Evolutionary conservation across 768 basidiomycete species (phyloP).

Genomic region (Podaxis carcinomalis): DNA sequence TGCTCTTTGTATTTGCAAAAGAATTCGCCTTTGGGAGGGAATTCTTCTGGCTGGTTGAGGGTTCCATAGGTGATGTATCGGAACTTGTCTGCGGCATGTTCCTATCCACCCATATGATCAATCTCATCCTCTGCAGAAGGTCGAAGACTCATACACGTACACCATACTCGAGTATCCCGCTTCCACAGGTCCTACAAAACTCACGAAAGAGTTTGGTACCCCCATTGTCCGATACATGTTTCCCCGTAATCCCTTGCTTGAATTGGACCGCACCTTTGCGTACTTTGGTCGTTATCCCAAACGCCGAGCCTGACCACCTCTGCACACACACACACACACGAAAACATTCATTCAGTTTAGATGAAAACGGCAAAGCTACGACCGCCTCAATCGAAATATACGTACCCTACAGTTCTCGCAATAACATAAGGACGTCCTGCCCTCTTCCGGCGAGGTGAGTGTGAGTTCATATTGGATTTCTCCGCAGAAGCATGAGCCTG

Average conservation of each 20-base stretch:
- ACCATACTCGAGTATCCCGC: slow-evolving; percentile 16
- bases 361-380: not conserved
- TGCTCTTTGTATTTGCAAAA: slow-evolving; percentile 15
- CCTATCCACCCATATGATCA: slow-evolving; percentile 4
- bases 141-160: slow-evolving; percentile 1
- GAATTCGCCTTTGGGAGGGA: slow-evolving; percentile 17
- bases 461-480: slow-evolving; percentile 13
- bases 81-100: slow-evolving; percentile 13
- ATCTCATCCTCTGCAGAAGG: not conserved
- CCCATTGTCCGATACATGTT: slow-evolving; percentile 14
- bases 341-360: not conserved
- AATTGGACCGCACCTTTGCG: slow-evolving; percentile 11
- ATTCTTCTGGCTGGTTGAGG: slow-evolving; percentile 12
- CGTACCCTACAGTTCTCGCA: slow-evolving; percentile 17
- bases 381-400: not conserved
- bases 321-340: not conserved
- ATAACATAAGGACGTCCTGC: slow-evolving; percentile 16
- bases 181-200: slow-evolving; percentile 15
- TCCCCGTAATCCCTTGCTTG: slow-evolving; percentile 11
- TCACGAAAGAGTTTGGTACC: slow-evolving; percentile 15
- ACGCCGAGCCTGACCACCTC: slow-evolving; percentile 18
- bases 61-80: slow-evolving; percentile 15
- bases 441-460: slow-evolving; percentile 12
- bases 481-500: slow-evolving; percentile 16
- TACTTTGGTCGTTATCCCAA: slow-evolving; percentile 17